phyloP scores from a whole-genome alignment of 2,329 filamentous ascomycete genomes.

The Diplodia mutila region DNA sequence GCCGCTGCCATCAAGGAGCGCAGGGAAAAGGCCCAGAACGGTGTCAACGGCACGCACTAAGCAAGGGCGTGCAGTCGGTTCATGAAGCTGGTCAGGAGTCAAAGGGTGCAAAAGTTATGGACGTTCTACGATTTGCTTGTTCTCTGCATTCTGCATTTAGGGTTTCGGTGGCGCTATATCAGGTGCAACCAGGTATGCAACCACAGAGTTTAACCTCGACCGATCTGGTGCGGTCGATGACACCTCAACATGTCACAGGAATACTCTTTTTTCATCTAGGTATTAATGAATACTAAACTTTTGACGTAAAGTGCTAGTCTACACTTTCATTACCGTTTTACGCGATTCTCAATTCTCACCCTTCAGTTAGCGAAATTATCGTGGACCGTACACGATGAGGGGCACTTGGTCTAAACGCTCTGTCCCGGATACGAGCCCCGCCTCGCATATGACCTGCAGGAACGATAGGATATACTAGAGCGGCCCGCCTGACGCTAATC shows the following conservation, averaged over 20 bases:
- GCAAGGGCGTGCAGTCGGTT: neutral
- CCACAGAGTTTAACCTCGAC: neutral
- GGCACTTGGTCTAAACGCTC: neutral
- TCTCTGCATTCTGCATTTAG: neutral
- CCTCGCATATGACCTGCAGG: neutral
- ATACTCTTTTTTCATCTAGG: neutral
- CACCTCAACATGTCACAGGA: neutral
- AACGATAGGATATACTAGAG: neutral
- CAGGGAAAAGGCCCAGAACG: conserved; percentile 51
- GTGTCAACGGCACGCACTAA: conserved; percentile 19
- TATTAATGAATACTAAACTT: neutral
- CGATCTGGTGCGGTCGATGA: too few relatives aligned
- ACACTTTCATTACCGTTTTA: neutral
- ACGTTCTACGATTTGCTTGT: neutral
- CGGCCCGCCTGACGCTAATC: neutral
- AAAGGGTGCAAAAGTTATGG: conserved; percentile 9
- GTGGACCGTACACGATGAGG: neutral
- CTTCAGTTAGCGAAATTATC: neutral
- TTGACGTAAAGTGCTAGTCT: neutral
- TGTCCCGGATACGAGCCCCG: neutral
- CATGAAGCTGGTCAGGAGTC: conserved; percentile 16
- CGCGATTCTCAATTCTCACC: neutral
- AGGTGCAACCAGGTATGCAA: neutral
- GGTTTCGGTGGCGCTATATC: conserved; percentile 7
- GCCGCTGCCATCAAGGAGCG: conserved; percentile 81